Percentiles rank a stretch among this genome's conserved stretches.
phyloP scores from a whole-genome alignment of 129 eudicot genomes.

The Chrysanthemum lavandulifolium region DNA sequence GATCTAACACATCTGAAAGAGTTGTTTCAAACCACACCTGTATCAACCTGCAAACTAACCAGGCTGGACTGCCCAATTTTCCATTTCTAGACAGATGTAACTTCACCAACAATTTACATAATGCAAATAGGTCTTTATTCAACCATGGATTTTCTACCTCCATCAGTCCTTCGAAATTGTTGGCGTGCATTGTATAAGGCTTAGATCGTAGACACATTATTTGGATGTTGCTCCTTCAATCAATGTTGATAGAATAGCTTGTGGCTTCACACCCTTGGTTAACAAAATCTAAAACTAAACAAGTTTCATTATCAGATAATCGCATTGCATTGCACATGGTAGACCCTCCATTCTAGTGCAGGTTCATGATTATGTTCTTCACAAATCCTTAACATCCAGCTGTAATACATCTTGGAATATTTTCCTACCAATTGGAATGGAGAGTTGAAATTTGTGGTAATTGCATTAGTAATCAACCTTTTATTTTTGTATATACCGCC shows the following conservation, averaged over 20 bases:
- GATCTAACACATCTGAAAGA: no score
- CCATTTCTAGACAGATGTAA: no score
- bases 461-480: not conserved
- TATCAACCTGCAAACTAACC: no score
- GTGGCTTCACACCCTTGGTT: not conserved
- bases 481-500: not conserved
- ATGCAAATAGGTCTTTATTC: no score
- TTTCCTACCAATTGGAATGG: no score
- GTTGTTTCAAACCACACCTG: no score
- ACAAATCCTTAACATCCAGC: not conserved
- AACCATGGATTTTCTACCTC: no score
- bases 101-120: no score
- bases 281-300: not conserved
- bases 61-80: no score
- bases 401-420: not conserved
- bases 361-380: constrained; percentile 13
- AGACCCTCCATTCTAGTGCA: not conserved
- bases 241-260: not conserved
- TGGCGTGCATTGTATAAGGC: not conserved
- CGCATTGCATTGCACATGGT: not conserved
- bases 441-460: no score
- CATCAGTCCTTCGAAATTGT: no score
- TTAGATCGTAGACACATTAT: not conserved
- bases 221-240: not conserved
- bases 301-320: not conserved